Evolutionary conservation across 306 rosid genomes (phyloP).

Genomic region (Urtica urens): DNA sequence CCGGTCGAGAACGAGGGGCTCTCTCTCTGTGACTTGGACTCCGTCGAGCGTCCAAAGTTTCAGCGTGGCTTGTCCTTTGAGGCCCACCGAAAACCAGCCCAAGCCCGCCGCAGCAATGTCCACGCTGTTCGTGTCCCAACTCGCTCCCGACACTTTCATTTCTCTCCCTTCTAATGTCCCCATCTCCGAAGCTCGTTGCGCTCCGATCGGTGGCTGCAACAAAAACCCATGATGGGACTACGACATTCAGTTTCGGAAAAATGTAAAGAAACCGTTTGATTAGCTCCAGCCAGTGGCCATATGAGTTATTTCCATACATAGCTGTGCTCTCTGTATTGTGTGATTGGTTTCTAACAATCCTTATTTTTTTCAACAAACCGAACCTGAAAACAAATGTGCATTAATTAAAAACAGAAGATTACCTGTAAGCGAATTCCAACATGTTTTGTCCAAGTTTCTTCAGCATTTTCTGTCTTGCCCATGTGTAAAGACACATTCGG

Average conservation of each 20-base stretch:
- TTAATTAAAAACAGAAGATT: slow-evolving; percentile 1
- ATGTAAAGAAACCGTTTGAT: too few species aligned
- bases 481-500: slow-evolving; percentile 73
- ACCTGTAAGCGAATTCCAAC: slow-evolving; percentile 78
- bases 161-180: slow-evolving; percentile 64
- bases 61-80: slow-evolving; percentile 80
- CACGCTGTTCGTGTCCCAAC: slow-evolving; percentile 73
- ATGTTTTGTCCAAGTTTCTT: slow-evolving; percentile 76
- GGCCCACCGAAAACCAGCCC: slow-evolving; percentile 73
- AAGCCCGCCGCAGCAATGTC: slow-evolving; percentile 71
- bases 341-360: too few species aligned
- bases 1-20: slow-evolving; percentile 80
- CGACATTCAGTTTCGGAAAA: too few species aligned
- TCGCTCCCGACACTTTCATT: slow-evolving; percentile 56
- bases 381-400: too few species aligned
- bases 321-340: too few species aligned
- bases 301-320: too few species aligned
- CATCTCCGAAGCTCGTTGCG: slow-evolving; percentile 41
- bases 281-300: too few species aligned
- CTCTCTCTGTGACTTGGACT: slow-evolving; percentile 61
- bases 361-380: too few species aligned
- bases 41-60: slow-evolving; percentile 63
- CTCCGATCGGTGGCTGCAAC: slow-evolving; percentile 67
- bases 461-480: slow-evolving; percentile 87
- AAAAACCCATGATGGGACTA: too few species aligned